Evolutionary conservation across 2,329 filamentous ascomycete species (phyloP).

Genomic region (Sporothrix euskadiensis): DNA sequence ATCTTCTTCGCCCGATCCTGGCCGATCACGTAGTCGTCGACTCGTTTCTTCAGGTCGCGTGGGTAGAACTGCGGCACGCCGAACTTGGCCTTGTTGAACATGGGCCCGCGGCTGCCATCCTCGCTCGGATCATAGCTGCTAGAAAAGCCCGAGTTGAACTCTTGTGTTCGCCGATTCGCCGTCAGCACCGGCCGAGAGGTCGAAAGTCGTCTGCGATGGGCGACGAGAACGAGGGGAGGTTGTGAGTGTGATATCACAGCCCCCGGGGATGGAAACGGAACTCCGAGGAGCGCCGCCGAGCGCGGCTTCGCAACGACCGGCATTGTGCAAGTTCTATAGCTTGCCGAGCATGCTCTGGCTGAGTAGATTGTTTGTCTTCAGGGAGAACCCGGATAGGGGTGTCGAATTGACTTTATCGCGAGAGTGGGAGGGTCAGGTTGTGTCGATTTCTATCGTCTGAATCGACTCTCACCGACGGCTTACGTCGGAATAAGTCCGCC

Average conservation of each 20-base stretch:
- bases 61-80: constrained; percentile 66
- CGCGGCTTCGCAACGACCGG: constrained; percentile 29
- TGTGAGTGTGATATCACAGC: not conserved
- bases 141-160: constrained; percentile 60
- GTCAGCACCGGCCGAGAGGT: constrained; percentile 37
- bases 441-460: not conserved
- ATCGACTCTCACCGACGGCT: constrained; percentile 13
- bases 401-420: not conserved
- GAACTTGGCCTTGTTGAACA: constrained; percentile 59
- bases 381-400: not conserved
- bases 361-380: not conserved
- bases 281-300: constrained; percentile 25
- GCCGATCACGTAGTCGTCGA: constrained; percentile 95
- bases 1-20: constrained; percentile 94
- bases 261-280: not conserved
- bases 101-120: constrained; percentile 58
- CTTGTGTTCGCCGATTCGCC: constrained; percentile 46
- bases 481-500: constrained; percentile 9
- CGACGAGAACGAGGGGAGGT: not conserved
- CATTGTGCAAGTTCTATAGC: constrained; percentile 27
- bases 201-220: constrained; percentile 36
- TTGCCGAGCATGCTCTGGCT: constrained; percentile 19
- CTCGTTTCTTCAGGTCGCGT: constrained; percentile 76
- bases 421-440: not conserved
- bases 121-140: constrained; percentile 58